Base-by-base conservation (phyloP, 768 basidiomycete genomes). In the Tulasnella sp. region DNA sequence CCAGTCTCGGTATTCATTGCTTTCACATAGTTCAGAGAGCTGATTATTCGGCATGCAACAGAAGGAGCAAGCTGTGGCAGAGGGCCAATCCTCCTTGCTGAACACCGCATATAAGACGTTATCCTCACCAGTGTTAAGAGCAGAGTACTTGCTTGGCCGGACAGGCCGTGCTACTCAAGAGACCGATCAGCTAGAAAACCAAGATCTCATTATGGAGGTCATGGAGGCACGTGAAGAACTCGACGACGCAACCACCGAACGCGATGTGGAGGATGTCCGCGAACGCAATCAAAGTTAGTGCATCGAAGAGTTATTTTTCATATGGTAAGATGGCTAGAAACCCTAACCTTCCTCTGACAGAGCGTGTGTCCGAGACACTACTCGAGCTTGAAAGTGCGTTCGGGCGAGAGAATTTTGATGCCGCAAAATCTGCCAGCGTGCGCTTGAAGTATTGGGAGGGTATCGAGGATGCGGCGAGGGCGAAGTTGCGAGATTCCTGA, bases 31-130 rank as follows among this genome's bases (percentile, higher is more conserved):
- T 19, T 17, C 5, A 7, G 32, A 19, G 49, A 9, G 48, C 21
- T 41, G 4, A 34, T 17, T 11, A 47, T 56, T 51, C 61, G 41
- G 27, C 49, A 26, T 30, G 66, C 32, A 54, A 58, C 60, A 85
- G 83, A 73, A 75, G 60, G 77, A 80, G 61, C 77, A 80, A 67
- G 76, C 77, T 13, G 68, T 82, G 19, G 87, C 88, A 0, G 80
- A 80, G 49, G 72, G 75, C 10, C 73, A 88, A 61, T 93, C 91
- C 21, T 80, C 87, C 38, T 75, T 79, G 49, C 76, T 95, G 8
- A 95, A 95, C 68, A 80, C 80, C 68, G 93, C 92, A 1, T 92
- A 94, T 69, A 81, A 80, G 64, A 79, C 80, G 17, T 78, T 96
- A 44, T 67, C 76, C 19, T 76, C 80, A 64, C 92, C 92, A 2